Percentiles rank a stretch among this genome's conserved stretches.
Evolutionary conservation across 78 protist species (phyloP).

Genomic region (Cavenderia fasciculata): DNA sequence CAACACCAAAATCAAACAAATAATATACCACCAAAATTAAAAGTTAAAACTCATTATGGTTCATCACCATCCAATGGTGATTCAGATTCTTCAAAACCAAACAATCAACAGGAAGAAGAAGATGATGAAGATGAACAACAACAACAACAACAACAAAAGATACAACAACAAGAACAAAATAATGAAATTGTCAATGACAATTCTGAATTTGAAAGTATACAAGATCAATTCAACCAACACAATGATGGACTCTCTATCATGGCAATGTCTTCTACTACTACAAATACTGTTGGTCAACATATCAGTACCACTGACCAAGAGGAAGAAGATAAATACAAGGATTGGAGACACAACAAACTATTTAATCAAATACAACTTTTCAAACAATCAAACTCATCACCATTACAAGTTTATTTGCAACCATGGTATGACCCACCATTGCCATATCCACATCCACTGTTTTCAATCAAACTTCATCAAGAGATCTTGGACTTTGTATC

Average conservation of each 20-base stretch:
- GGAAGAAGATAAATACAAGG: conserved; percentile 28
- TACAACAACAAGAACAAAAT: not conserved
- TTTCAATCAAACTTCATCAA: conserved; percentile 61
- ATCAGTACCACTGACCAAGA: no score
- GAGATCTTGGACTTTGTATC: conserved; percentile 70
- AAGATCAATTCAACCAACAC: no score
- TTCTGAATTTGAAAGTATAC: no score
- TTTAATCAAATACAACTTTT: conserved; percentile 48
- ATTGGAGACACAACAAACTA: conserved; percentile 68
- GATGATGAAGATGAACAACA: not conserved
- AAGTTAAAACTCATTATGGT: not conserved
- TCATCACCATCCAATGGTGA: not conserved
- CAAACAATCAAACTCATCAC: conserved; percentile 27
- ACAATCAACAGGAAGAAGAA: not conserved
- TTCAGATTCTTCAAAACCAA: not conserved
- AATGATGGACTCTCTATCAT: no score
- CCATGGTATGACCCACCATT: conserved; percentile 75
- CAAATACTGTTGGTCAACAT: no score
- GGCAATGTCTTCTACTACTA: no score
- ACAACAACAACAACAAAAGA: not conserved
- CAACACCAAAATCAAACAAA: not conserved
- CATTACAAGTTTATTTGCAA: conserved; percentile 33
- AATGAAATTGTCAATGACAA: no score
- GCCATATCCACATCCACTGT: conserved; percentile 66
- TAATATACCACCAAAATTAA: not conserved